Base-by-base conservation (phyloP, 306 rosid genomes). In the Canavalia gladiata region DNA sequence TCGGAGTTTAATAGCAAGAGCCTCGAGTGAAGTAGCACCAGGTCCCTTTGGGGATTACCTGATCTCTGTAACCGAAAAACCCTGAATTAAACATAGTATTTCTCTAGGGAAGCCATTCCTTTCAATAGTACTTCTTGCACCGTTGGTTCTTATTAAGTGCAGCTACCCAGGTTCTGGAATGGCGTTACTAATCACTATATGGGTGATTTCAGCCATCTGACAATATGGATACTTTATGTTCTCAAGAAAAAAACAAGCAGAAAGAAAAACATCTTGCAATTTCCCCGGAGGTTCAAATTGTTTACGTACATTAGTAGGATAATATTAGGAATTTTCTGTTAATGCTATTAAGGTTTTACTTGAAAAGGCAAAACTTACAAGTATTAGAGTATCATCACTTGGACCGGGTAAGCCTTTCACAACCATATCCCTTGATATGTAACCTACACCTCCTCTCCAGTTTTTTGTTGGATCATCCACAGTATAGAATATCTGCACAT, bases 371-470 rank as follows among this genome's bases (percentile, higher is more conserved):
- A 86, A 78, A 92, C 99, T 94, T 70, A 96, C 98, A 76, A 96
- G 97, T 81, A 94, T 62, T 72, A 92, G 91, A 49, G 95, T 80
- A 79, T 96, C 97, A 50, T 87, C 89, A 43, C 88, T 82, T 46
- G 99, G 97, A 79, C 43, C 73, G 43, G 99, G 99, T 87, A 96
- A 90, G 88, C 98, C 97, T 91, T 96, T 96, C 76, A 78, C 56
- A 62, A 76, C 92, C 87, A 94, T 86, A 75, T 94, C 98, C 90
- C 88, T 91, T 42, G 99, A 90, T 88, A 96, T 83, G 83, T 72
- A 85, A 72, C 99, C 99, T 68, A 82, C 86, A 34, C 99, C 99
- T 74, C 98, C 99, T 81, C 83, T 92, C 99, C 99, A 96, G 72
- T 55, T 94, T 84, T 88, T 87, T 8, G 98, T 74, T 43, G 99